Conservation (phyloP, 2,329 filamentous ascomycete species). For the Ophiostoma sp. region DNA sequence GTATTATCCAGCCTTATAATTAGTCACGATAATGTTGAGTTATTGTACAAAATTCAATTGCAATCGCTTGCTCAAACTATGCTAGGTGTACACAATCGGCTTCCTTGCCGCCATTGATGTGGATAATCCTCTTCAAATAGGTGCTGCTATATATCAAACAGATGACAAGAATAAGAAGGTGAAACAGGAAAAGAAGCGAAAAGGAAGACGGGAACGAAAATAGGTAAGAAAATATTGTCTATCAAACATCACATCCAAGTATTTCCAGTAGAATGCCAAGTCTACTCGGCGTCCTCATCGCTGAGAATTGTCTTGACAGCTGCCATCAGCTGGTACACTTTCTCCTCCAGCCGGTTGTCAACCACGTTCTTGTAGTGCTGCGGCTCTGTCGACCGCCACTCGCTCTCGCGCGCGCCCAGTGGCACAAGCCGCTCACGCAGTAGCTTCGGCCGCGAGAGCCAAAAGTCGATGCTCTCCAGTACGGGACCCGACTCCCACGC, state of each 20-base stretch:
- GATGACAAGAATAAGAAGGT: not conserved
- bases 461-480: conserved; percentile 78
- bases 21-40: not conserved
- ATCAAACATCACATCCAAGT: not conserved
- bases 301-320: conserved; percentile 52
- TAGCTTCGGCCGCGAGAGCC: conserved; percentile 62
- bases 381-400: conserved; percentile 47
- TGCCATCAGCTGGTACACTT: conserved; percentile 64
- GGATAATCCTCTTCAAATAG: not conserved
- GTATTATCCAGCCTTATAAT: not conserved
- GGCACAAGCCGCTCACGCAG: conserved; percentile 70
- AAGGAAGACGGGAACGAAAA: not conserved
- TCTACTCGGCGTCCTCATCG: conserved; percentile 37
- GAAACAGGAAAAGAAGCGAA: not conserved
- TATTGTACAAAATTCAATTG: not conserved
- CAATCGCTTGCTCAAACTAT: conserved; percentile 1
- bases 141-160: not conserved
- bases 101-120: not conserved
- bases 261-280: not conserved
- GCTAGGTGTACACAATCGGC: not conserved
- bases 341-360: conserved; percentile 68
- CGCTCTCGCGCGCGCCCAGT: conserved; percentile 64
- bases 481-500: conserved; percentile 68
- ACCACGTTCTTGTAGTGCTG: conserved; percentile 34
- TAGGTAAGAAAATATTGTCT: not conserved